Evolutionary conservation across 768 basidiomycete genomes (phyloP), one percentile per base, ranked within the genome.

Genomic region (Phanerochaete carnosa): DNA sequence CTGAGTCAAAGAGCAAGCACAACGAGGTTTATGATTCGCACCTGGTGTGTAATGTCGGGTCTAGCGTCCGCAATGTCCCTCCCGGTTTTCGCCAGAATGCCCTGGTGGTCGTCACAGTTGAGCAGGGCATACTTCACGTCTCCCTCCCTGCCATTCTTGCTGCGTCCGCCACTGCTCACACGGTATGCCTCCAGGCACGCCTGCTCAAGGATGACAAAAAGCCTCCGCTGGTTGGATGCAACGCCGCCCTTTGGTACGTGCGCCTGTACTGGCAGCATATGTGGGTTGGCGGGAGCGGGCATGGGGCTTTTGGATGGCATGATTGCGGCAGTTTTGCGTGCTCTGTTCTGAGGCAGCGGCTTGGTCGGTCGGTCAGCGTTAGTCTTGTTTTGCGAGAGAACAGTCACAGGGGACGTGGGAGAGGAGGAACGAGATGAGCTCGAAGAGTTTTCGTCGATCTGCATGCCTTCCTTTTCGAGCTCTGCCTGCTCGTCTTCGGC

Each of bases 31-130:
- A 3, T 30, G 32, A 53, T 28, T 72, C 82, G 54, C 60, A 94
- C 95, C 85, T 98, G 97, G 72, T 99, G 97, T 0, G 97, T 98
- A 69, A 98, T 98, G 76, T 98, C 97, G 1, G 97, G 97, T 64
- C 97, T 80, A n/a, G 97, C 97, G 76, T 98, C 95, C 16, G 97
- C 97, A 62, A 98, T 98, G 75, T 99, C 97, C 71, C 96, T 84
- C 16, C 95, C 94, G 0, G 94, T 97, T 75, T 97, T 98, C 4
- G 97, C 96, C 63, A 99, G 80, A 66, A 99, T 97, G 58, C 96
- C 96, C 73, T 99, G 97, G 75, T 98, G 97, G 66, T 98, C 97
- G 72, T 98, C 97, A 74, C 97, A 98, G 75, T 99, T 99, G 65
- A 99, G 75, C 60, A 99, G 77, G 9, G 95, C 95, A 75, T 98